Evolutionary conservation across 345 rosid genomes (phyloP).

Genomic region (Arabis alpina): DNA sequence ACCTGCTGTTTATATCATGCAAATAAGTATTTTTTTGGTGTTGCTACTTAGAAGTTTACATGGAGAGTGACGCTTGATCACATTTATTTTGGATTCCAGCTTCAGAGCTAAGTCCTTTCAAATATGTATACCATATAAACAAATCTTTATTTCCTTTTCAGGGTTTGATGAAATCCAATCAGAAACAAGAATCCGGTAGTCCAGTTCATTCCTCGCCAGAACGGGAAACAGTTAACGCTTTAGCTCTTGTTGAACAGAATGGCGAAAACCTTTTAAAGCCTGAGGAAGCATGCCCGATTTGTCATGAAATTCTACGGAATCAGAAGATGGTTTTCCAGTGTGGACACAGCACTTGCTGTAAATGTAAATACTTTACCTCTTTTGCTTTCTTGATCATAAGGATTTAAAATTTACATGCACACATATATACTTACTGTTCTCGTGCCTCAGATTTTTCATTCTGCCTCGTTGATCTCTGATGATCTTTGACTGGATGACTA

Average conservation of each 20-base stretch:
- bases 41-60: too few species aligned
- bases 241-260: constrained; percentile 47
- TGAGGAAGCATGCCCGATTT: constrained; percentile 88
- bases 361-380: constrained; percentile 59
- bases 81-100: too few species aligned
- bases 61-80: too few species aligned
- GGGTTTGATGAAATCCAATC: constrained; percentile 78
- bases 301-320: constrained; percentile 75
- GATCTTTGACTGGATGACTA: too few species aligned
- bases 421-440: too few species aligned
- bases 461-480: too few species aligned
- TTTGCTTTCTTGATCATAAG: constrained; percentile 1
- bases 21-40: too few species aligned
- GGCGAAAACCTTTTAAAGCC: constrained; percentile 48
- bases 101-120: too few species aligned
- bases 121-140: background rate
- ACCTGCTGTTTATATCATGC: too few species aligned
- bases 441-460: too few species aligned
- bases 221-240: constrained; percentile 40
- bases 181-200: constrained; percentile 51
- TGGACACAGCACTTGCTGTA: constrained; percentile 90
- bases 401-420: background rate
- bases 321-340: constrained; percentile 97
- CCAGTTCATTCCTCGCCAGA: constrained; percentile 47
- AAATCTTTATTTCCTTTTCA: constrained; percentile 41